A percentile compares a stretch with the other conserved stretches of the same genome.
Conservation (phyloP, 2,329 filamentous ascomycete genomes). For the Pestalotiopsis fici region DNA sequence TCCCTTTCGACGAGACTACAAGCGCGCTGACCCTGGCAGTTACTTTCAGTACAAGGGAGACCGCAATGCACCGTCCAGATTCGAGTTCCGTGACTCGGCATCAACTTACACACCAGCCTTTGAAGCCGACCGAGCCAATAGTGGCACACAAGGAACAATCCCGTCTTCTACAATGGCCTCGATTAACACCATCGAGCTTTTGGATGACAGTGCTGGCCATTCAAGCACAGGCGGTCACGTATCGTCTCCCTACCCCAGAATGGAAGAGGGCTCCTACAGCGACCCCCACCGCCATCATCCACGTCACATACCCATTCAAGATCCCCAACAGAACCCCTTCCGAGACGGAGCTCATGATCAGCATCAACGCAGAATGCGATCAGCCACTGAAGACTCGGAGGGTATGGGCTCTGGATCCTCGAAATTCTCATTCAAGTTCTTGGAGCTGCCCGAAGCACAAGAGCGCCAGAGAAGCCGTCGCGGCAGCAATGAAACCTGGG, state of each 20-base stretch:
- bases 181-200: background rate
- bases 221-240: background rate
- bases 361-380: background rate
- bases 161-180: background rate
- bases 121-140: slow-evolving; percentile 13
- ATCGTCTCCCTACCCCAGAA: background rate
- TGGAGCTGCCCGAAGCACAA: slow-evolving; percentile 25
- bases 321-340: background rate
- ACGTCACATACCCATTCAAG: background rate
- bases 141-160: background rate
- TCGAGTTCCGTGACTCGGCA: slow-evolving; percentile 29
- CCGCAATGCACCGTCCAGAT: slow-evolving; percentile 20
- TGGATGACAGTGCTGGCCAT: background rate
- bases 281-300: background rate
- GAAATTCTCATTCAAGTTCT: slow-evolving; percentile 27
- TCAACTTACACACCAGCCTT: slow-evolving; percentile 21
- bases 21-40: slow-evolving; percentile 8
- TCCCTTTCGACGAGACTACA: slow-evolving; percentile 16
- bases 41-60: slow-evolving; percentile 19
- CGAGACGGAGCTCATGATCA: background rate
- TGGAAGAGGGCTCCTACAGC: background rate
- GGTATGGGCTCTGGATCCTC: slow-evolving; percentile 13
- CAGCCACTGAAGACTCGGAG: background rate
- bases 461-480: slow-evolving; percentile 22
- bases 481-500: slow-evolving; percentile 23